A percentile compares a stretch with the other conserved stretches of the same genome.
These are phyloP conservation scores for Albatrellus sp. DNA, from an alignment of 1,284 basidiomycete species.

Conservation along the genomic window DNA sequence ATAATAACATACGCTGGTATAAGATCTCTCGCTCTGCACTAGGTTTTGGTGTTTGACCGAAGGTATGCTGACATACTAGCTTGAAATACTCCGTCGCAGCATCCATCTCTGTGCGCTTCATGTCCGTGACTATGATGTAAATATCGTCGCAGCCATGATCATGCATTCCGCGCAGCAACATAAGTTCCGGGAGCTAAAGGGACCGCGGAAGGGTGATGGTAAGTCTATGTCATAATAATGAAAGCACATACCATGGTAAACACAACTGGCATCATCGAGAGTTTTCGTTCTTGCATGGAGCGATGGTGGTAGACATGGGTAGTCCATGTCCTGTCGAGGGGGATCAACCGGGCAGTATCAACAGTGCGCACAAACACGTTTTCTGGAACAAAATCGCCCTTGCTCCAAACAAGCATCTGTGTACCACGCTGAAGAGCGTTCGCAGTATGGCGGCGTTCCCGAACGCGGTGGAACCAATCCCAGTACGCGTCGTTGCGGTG, in stretches of 20 bases:
- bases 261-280: slow-evolving; percentile 66
- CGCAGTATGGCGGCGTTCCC: slow-evolving; percentile 46
- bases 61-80: slow-evolving; percentile 49
- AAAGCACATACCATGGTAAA: slow-evolving; percentile 51
- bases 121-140: slow-evolving; percentile 62
- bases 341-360: slow-evolving; percentile 61
- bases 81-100: slow-evolving; percentile 65
- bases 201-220: slow-evolving; percentile 7
- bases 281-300: slow-evolving; percentile 55
- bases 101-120: slow-evolving; percentile 67
- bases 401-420: slow-evolving; percentile 61
- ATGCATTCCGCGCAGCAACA: slow-evolving; percentile 67
- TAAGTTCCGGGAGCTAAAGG: slow-evolving; percentile 55
- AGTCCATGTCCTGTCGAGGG: slow-evolving; percentile 65
- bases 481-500: slow-evolving; percentile 61
- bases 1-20: slow-evolving; percentile 38
- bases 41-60: slow-evolving; percentile 47
- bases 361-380: slow-evolving; percentile 66
- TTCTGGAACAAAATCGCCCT: slow-evolving; percentile 63
- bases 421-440: slow-evolving; percentile 24
- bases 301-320: slow-evolving; percentile 67
- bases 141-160: slow-evolving; percentile 65
- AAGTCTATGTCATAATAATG: too few species aligned
- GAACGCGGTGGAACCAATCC: slow-evolving; percentile 59
- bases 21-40: slow-evolving; percentile 54